Evolutionary conservation across 1,139 yeast species (phyloP).

Genomic region (Saccharomyces hybrid): DNA sequence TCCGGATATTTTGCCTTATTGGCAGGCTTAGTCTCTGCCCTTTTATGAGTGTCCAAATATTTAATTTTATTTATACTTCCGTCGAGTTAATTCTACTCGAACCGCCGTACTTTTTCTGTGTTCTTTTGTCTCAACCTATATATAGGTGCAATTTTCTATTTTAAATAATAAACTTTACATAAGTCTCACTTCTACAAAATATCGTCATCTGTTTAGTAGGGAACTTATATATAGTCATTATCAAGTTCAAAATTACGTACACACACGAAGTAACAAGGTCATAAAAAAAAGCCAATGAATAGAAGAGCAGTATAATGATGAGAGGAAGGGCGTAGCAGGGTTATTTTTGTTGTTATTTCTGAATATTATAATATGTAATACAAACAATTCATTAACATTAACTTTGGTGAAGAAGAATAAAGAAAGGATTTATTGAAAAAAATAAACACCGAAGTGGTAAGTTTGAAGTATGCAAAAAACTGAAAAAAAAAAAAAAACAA

Average conservation of each 20-base stretch:
- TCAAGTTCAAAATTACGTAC: background rate
- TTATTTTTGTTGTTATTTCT: background rate
- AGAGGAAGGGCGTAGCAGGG: too few species aligned
- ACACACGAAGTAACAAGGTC: background rate
- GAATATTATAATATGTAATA: background rate
- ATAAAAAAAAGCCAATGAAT: background rate
- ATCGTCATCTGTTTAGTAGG: too few species aligned
- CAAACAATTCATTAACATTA: background rate
- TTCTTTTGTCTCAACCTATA: background rate
- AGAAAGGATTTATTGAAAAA: background rate
- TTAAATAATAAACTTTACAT: background rate
- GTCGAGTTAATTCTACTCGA: background rate
- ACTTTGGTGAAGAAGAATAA: background rate
- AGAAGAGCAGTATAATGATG: background rate
- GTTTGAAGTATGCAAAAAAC: background rate
- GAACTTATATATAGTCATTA: background rate
- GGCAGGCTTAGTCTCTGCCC: slow-evolving; percentile 9
- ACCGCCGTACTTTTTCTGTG: background rate
- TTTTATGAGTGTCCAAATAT: slow-evolving; percentile 8
- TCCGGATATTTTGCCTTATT: slow-evolving; percentile 14
- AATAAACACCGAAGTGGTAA: background rate
- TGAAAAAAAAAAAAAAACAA: background rate
- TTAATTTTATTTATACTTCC: background rate
- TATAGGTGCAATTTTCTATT: background rate
- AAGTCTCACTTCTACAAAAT: background rate